Evolutionary conservation across 768 basidiomycete genomes (phyloP), one percentile per base, ranked within the genome.

Genomic region (Leccinum fibrillosum): DNA sequence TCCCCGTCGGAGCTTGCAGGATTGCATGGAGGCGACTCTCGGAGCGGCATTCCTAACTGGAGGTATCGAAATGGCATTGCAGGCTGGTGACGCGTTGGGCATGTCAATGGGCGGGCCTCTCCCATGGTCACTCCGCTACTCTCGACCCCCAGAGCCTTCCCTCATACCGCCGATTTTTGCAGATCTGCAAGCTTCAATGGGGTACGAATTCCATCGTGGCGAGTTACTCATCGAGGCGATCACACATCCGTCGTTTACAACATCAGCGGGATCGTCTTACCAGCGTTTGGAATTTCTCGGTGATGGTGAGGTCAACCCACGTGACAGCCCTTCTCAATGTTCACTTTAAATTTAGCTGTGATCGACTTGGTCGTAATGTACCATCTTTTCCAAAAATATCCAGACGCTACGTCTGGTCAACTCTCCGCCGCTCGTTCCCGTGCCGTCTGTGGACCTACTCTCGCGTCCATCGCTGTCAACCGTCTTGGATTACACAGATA

Each of bases 251-350:
- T 92, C 90, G 0, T 90, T 90, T 63, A 76, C 79, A 10, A 69
- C 73, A 4, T 74, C 74, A 1, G 80, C 78, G 12, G 77, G 77
- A 10, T 75, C 82, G 6, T 90, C 89, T 3, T 95, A 95, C 71
- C 89, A 96, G 60, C 82, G 94, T 13, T 75, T 94, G 11, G 94
- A 96, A 64, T 94, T 93, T 64, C 79, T 96, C 3, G 94, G 94
- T 32, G 94, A 96, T 68, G 90, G 92, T 93, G 69, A 74, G 85
- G 19, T 57, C 49, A 8, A 34, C n/a, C 25, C 49, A 19, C 2
- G 48, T 1, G 10, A 45, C 19, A 47, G 17, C 19, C 32, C 28
- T n/a, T 58, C 32, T 28, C 17, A 34, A 51, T 32, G 12, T 62
- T 66, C 17, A 61, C 61, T 17, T 57, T 42, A 19, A 60, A 17